Base-by-base conservation (phyloP, 1,284 basidiomycete species). In the Rhizopogon parksii region DNA sequence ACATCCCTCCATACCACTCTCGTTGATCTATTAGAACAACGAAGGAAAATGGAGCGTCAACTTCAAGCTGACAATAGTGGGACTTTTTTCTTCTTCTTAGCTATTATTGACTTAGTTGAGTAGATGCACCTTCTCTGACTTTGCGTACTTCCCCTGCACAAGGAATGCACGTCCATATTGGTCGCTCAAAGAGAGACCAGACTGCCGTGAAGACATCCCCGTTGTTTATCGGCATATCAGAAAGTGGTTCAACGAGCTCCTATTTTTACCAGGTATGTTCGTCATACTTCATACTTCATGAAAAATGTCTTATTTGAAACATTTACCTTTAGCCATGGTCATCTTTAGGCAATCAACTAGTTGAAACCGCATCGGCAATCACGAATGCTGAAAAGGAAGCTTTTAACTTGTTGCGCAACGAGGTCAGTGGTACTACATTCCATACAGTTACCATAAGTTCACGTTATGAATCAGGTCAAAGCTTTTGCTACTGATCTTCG, bases 141-240 rank as follows among this genome's bases (percentile, higher is more conserved):
- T 71, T 93, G 42, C 80, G 87, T 32, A 79, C 79, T 19, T 83
- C 78, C 1, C 73, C 81, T 7, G 75, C 76, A 12, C 79, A 83
- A 52, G 89, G 90, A 8, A 79, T 85, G 72, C 84, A 88, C 62
- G 75, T 91, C 39, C 86, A 90, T 55, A 67, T 93, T 24, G 71
- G 73, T 27, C 80, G 77, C 57, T 68, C 70, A 36, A 89, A 79
- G 66, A 78, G 77, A 35, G 83, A 88, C 54, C 74, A 74, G 52
- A 62, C 56, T 24, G 76, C 70, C 53, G 58, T 86, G 25, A 74
- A 73, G 54, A 63, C 60, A 15, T 71, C 79, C 8, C 59, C 72
- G 4, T 65, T 67, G 2, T 88, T 90, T 57, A 66, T 82, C 12
- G 57, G 66, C 32, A 74, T 89, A 21, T 75, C 80, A 2, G 80